phyloP scores from a whole-genome alignment of 306 rosid species.

The Cercis canadensis region DNA sequence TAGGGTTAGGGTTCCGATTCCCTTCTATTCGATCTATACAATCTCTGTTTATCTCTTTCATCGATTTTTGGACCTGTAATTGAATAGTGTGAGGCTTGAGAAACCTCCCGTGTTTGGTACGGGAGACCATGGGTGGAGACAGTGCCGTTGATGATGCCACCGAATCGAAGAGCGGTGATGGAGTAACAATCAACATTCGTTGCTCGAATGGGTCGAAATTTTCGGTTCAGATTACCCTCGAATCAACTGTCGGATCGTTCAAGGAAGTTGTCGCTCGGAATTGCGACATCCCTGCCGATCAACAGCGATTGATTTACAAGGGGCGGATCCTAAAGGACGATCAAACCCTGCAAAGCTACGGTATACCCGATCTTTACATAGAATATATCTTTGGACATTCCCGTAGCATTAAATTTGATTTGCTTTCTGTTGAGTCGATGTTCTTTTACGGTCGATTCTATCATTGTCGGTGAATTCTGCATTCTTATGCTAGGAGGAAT shows the following conservation, averaged over 20 bases:
- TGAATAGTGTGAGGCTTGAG: neutral
- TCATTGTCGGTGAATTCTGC: neutral
- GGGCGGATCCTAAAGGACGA: conserved; percentile 90
- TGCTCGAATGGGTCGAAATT: conserved; percentile 80
- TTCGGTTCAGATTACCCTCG: conserved; percentile 58
- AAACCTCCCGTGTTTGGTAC: conserved; percentile 44
- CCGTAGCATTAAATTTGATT: neutral
- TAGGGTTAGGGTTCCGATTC: conserved; percentile 44
- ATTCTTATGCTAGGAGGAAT: neutral
- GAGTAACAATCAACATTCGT: conserved; percentile 65
- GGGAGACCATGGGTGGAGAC: conserved; percentile 68
- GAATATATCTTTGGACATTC: no score
- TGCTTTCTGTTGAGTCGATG: neutral
- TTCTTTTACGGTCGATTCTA: neutral
- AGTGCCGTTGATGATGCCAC: conserved; percentile 45
- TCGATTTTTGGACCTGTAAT: neutral
- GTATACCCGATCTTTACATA: conserved; percentile 47
- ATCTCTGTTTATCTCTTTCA: neutral
- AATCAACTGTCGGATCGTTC: conserved; percentile 61
- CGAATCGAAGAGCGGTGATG: conserved; percentile 43
- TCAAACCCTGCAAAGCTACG: conserved; percentile 75
- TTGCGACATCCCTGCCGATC: conserved; percentile 65
- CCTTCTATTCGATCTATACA: conserved; percentile 20
- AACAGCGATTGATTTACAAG: conserved; percentile 87
- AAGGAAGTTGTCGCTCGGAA: conserved; percentile 58